Base-by-base conservation (phyloP, 1,284 basidiomycete species). In the Ustilago cynodontis region DNA sequence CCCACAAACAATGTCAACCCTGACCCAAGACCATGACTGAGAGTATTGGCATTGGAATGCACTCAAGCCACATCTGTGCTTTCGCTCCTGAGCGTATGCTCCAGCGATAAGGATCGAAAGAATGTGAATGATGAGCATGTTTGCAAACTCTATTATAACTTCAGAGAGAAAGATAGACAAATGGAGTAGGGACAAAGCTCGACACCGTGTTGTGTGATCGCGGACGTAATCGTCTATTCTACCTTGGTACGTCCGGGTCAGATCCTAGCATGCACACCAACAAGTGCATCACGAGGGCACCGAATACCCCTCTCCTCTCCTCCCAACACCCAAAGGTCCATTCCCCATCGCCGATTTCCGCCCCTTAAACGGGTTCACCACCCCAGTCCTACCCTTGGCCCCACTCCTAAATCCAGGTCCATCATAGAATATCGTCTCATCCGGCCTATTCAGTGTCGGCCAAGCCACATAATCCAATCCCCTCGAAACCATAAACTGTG, bases 401-500 rank as follows among this genome's bases (percentile, higher is more conserved):
- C 81, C 80, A 1, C 71, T 72, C 39, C 66, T 78, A 73, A 83
- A 86, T 18, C 84, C 84, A 10, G 82, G 84, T 9, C 84, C 84
- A 41, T 79, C 79, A 56, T 84, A 86, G 52, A 77, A 78, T 29
- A 86, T 85, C 18, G 71, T 71, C 39, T 79, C 69, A 45, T 81
- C 74, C 0, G 81, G 82, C 13, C 81, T 64, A 76, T 84, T 84
- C 47, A 86, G 70, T 28, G 72, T 80, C 9, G 84, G 84, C 84
- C 84, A 86, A 51, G 78, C 78, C 20, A 86, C 84, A 58, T 84
- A 86, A 22, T 84, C 72, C 33, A 86, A 37, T 4, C 84, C 84
- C 28, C 80, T 72, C 51, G 82, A 69, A 45, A 78, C 64, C 60
- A 86, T 85, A 60, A 71, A 85, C 47, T 72, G 65, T 8, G 74